These are phyloP conservation scores for Begonia fuchsioides DNA, from an alignment of 306 rosid species.

Conservation along the genomic window DNA sequence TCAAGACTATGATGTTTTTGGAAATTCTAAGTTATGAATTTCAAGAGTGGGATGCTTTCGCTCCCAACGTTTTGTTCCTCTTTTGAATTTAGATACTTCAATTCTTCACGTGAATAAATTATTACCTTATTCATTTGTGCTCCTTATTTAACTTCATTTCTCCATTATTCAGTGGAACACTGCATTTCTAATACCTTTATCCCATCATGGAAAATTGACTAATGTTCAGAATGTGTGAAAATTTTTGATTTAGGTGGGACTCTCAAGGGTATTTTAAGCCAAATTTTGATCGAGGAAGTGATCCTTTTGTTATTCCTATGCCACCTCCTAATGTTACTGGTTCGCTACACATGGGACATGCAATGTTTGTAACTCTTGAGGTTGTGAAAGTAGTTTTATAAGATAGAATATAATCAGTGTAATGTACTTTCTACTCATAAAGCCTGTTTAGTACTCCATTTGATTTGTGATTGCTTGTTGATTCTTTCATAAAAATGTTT, in stretches of 20 bases:
- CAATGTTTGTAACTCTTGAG: constrained; percentile 98
- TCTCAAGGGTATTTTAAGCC: constrained; percentile 90
- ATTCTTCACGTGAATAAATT: neutral
- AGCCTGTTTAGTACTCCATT: too few relatives aligned
- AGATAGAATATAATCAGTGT: too few relatives aligned
- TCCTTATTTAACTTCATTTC: neutral
- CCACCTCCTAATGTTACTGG: constrained; percentile 99
- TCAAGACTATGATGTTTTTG: too few relatives aligned
- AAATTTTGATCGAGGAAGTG: constrained; percentile 46
- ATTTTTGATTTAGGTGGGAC: constrained; percentile 71
- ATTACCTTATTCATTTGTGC: neutral
- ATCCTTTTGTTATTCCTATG: constrained; percentile 84
- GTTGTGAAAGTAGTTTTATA: constrained; percentile 29
- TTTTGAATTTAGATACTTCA: too few relatives aligned
- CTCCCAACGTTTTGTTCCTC: too few relatives aligned
- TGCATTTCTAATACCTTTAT: neutral
- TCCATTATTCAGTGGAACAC: neutral
- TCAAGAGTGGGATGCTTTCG: too few relatives aligned
- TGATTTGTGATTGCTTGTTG: too few relatives aligned
- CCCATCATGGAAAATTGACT: neutral
- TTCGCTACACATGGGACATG: constrained; percentile 96
- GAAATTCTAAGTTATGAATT: too few relatives aligned
- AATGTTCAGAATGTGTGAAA: constrained; percentile 1
- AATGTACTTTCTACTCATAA: too few relatives aligned
- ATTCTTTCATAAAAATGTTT: too few relatives aligned